Base-by-base conservation (phyloP, 805 yeast species). In the Ogataea chonburiensis region DNA sequence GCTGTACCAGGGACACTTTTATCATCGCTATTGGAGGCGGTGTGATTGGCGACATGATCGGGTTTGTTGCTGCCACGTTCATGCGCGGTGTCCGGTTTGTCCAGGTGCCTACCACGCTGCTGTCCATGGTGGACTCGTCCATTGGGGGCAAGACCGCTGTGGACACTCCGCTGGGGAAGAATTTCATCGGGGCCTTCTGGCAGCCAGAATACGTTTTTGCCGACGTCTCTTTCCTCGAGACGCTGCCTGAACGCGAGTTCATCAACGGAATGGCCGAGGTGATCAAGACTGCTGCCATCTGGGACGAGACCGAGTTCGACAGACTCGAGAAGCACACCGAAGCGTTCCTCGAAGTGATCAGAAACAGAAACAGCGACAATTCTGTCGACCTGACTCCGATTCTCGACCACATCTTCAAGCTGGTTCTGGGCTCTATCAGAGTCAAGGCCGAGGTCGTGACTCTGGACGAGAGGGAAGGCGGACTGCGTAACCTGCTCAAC, bases 191-290 rank as follows among this genome's bases (percentile, higher is more conserved):
- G 45, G 93, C 98, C 0, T 93, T 93, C 63, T 93, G 96, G 88
- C 98, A 93, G 66, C 98, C 98, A 7, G 67, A 73, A 49, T 81
- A 83, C 51, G 86, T 93, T 43, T 79, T 88, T 58, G 93, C 84
- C 18, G 98, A 93, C 62, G 79, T 89, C 37, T 73, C 81, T 23
- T 91, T 93, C 67, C 70, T 93, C 55, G 82, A 81, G 46, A 84
- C 97, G 12, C 71, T 93, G 41, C 97, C 98, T 1, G 81, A 80
- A 34, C 77, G 98, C 53, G 98, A 93, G 61, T 87, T 93, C 61
- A 86, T 93, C 53, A 93, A 93, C 57, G 98, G 98, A 43, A 93
- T 93, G 89, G 96, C 96, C 4, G 98, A 93, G 64, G 96, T 93
- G 31, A 82, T 93, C 51, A 93, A 93, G 65, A 93, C 98, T 11